A percentile compares a stretch with the other conserved stretches of the same genome.
phyloP scores from a whole-genome alignment of 139 green algal genomes.

The Deuterostichococcus epilithicus region DNA sequence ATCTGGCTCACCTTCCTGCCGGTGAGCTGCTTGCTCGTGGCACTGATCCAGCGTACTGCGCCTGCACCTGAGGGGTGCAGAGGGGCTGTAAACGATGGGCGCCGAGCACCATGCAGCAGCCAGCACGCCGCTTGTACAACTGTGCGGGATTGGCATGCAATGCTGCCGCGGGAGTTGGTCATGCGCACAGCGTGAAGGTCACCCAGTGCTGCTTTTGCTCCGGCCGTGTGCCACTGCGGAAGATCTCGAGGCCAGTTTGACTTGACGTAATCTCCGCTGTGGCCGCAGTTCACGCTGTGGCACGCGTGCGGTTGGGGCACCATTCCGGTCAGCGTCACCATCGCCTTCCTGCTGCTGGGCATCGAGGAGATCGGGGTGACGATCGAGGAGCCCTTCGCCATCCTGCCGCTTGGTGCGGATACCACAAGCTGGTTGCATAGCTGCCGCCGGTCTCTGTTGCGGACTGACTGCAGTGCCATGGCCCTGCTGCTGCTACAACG shows the following conservation, averaged over 20 bases:
- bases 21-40: slow-evolving; percentile 25
- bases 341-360: slow-evolving; percentile 72
- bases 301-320: slow-evolving; percentile 55
- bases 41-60: not conserved
- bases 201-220: too few relatives aligned
- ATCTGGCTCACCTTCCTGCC: slow-evolving; percentile 66
- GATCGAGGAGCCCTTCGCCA: slow-evolving; percentile 52
- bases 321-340: slow-evolving; percentile 44
- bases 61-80: not conserved
- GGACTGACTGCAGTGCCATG: too few relatives aligned
- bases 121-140: not conserved
- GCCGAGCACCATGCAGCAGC: not conserved
- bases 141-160: slow-evolving; percentile 27
- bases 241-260: too few relatives aligned
- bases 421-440: too few relatives aligned
- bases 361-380: slow-evolving; percentile 84
- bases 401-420: slow-evolving; percentile 35
- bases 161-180: too few relatives aligned
- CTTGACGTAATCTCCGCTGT: too few relatives aligned
- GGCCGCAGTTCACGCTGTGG: slow-evolving; percentile 56
- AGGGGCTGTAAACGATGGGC: not conserved
- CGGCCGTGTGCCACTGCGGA: too few relatives aligned
- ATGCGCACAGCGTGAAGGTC: too few relatives aligned
- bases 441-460: too few relatives aligned
- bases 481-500: too few relatives aligned